These are phyloP conservation scores for Amaranthus cruentus DNA, from an alignment of 148 eudicot genomes.

Conservation along the genomic window DNA sequence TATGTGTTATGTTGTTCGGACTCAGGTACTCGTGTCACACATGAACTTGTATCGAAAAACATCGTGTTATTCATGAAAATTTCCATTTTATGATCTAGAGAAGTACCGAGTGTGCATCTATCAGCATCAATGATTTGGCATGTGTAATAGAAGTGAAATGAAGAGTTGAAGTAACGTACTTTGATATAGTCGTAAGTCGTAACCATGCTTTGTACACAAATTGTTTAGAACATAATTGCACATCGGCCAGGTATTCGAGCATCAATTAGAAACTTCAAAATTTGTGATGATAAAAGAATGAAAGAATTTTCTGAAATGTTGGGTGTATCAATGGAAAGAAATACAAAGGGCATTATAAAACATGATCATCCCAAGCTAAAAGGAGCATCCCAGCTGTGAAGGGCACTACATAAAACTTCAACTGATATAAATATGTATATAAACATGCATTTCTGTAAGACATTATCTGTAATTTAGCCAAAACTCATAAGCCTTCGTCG, in stretches of 20 bases:
- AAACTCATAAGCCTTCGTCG: conserved; percentile 13
- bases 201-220: background rate
- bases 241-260: background rate
- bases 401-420: conserved; percentile 14
- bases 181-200: background rate
- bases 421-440: conserved; percentile 10
- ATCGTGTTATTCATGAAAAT: too few species aligned
- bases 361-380: conserved; percentile 6
- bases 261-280: background rate
- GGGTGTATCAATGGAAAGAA: background rate
- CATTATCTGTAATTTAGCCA: conserved; percentile 10
- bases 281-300: conserved; percentile 13
- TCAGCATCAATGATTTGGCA: background rate
- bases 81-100: too few species aligned
- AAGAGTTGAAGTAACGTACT: background rate
- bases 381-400: conserved; percentile 7
- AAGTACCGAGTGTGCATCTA: background rate
- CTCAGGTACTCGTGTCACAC: background rate
- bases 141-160: background rate
- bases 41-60: background rate
- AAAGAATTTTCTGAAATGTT: conserved; percentile 17
- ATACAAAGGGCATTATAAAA: conserved; percentile 14
- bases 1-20: background rate
- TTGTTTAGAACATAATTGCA: background rate
- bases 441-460: conserved; percentile 12